These are phyloP conservation scores for Arachnomyces sp. DNA, from an alignment of 2,329 filamentous ascomycete genomes.

Conservation along the genomic window DNA sequence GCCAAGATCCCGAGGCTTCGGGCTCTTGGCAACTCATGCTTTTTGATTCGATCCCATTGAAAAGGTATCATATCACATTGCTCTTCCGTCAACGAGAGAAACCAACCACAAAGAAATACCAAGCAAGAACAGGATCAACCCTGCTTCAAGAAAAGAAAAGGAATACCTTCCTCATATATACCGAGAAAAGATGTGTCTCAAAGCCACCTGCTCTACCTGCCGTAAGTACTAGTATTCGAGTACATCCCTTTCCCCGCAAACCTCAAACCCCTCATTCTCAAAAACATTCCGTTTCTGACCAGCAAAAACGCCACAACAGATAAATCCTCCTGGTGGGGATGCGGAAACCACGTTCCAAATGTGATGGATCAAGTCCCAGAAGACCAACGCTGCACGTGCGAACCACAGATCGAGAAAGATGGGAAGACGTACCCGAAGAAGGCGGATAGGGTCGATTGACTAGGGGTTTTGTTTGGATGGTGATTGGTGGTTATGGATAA, in stretches of 20 bases:
- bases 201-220: conserved; percentile 55
- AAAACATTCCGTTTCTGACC: conserved; percentile 2
- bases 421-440: conserved; percentile 60
- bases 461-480: conserved; percentile 7
- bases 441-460: conserved; percentile 41
- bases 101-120: too few relatives aligned
- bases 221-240: conserved; percentile 39
- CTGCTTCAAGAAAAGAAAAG: too few relatives aligned
- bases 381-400: conserved; percentile 57
- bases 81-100: too few relatives aligned
- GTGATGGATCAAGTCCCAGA: conserved; percentile 56
- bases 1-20: too few relatives aligned
- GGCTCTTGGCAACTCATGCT: too few relatives aligned
- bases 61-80: too few relatives aligned
- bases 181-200: conserved; percentile 52
- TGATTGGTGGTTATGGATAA: too few relatives aligned
- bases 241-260: conserved; percentile 1
- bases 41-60: too few relatives aligned
- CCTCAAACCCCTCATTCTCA: neutral
- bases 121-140: too few relatives aligned
- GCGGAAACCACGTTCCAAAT: conserved; percentile 52
- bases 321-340: conserved; percentile 59
- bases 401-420: conserved; percentile 54
- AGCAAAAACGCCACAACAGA: conserved; percentile 31
- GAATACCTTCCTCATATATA: too few relatives aligned